Percentiles rank a stretch among this genome's conserved stretches.
Conservation (phyloP, 495 filamentous ascomycete species). For the Pyronema domesticum region DNA sequence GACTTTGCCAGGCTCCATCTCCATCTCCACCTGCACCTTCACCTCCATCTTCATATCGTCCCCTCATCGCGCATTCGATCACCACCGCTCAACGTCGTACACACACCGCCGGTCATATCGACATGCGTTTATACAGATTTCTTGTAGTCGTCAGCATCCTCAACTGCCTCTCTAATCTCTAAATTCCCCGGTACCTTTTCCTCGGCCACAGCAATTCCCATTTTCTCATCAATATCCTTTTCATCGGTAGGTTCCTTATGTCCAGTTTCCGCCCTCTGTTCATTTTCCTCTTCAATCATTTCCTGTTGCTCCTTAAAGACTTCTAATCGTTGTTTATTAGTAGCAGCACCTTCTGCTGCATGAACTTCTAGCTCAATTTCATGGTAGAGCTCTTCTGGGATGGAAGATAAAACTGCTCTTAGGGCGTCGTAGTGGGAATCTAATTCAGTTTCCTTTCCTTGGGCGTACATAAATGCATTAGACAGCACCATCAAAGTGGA, state of each 20-base stretch:
- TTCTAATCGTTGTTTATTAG: slow-evolving; percentile 98
- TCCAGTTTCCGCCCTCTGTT: slow-evolving; percentile 65
- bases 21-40: no score
- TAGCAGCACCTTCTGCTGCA: slow-evolving; percentile 89
- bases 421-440: slow-evolving; percentile 84
- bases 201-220: neutral
- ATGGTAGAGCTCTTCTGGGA: slow-evolving; percentile 97
- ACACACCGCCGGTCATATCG: no score
- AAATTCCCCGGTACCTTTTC: neutral
- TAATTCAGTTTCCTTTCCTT: slow-evolving; percentile 70
- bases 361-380: slow-evolving; percentile 98
- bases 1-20: no score
- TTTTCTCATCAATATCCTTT: slow-evolving; percentile 38
- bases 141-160: slow-evolving; percentile 1
- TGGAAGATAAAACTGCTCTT: slow-evolving; percentile 75
- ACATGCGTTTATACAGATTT: neutral
- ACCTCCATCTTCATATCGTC: no score
- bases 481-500: slow-evolving; percentile 88
- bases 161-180: neutral
- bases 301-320: slow-evolving; percentile 98
- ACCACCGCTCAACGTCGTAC: no score
- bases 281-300: slow-evolving; percentile 89
- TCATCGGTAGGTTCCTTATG: slow-evolving; percentile 53
- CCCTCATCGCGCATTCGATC: no score
- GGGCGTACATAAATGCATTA: slow-evolving; percentile 90